Conservation (phyloP, 2,329 filamentous ascomycete genomes). For the Sporothrix sp. region DNA sequence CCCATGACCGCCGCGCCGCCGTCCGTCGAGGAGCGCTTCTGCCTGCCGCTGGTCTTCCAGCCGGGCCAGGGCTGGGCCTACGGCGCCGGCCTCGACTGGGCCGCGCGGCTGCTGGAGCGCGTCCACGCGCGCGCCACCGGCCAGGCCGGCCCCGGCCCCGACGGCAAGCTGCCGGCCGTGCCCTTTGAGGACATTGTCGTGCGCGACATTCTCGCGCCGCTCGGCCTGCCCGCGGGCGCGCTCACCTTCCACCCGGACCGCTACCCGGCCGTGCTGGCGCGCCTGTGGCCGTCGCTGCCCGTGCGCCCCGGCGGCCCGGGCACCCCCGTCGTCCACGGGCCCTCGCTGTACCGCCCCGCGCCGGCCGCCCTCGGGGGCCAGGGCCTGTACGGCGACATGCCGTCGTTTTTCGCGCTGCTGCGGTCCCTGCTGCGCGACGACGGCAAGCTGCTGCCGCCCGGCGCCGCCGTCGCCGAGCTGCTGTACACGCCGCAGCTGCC, state of each 20-base stretch:
- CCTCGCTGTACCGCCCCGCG: not conserved
- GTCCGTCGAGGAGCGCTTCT: conserved; percentile 14
- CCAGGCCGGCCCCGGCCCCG: not conserved
- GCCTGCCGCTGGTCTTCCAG: conserved; percentile 16
- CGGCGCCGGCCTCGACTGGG: conserved; percentile 17
- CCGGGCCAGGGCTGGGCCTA: conserved; percentile 18
- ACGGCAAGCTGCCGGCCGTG: not conserved
- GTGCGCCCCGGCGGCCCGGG: conserved; percentile 14
- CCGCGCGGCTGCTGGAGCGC: conserved; percentile 15
- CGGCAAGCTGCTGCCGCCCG: conserved; percentile 31
- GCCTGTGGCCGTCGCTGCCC: conserved; percentile 15
- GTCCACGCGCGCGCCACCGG: conserved; percentile 1
- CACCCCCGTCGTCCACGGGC: conserved; percentile 12
- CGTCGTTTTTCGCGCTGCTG: conserved; percentile 36
- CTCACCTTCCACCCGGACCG: conserved; percentile 16
- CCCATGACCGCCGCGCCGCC: not conserved
- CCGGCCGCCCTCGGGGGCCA: conserved; percentile 24
- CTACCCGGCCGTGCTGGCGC: conserved; percentile 11
- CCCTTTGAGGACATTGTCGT: conserved; percentile 15
- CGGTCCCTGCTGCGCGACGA: conserved; percentile 39
- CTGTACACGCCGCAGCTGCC: conserved; percentile 40
- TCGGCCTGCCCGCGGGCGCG: conserved; percentile 14
- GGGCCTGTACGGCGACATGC: conserved; percentile 27
- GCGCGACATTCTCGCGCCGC: conserved; percentile 14
- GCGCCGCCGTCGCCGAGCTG: conserved; percentile 29